A percentile compares a stretch with the other conserved stretches of the same genome.
Evolutionary conservation across 768 basidiomycete species (phyloP).

Genomic region (Leucosporidium yakuticum): DNA sequence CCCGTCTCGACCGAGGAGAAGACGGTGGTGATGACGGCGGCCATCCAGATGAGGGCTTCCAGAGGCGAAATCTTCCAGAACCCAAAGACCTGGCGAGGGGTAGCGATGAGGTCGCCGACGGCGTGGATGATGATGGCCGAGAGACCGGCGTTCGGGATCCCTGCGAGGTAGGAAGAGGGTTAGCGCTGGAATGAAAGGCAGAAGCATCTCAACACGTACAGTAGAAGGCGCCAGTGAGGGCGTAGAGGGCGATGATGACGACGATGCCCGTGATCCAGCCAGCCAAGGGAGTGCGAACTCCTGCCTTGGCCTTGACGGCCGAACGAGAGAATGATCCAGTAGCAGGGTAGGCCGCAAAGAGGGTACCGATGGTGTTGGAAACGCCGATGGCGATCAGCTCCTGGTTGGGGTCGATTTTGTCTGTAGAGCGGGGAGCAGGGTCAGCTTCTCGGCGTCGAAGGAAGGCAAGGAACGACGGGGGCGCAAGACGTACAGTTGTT

Average conservation of each 20-base stretch:
- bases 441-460: too few relatives aligned
- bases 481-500: constrained; percentile 55
- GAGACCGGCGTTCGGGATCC: constrained; percentile 50
- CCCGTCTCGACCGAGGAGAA: constrained; percentile 52
- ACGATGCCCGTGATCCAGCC: constrained; percentile 78
- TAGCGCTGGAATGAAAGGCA: too few relatives aligned
- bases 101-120: constrained; percentile 63
- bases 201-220: constrained; percentile 5
- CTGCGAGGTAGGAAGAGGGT: too few relatives aligned
- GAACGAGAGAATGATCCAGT: constrained; percentile 98
- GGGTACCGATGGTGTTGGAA: constrained; percentile 52
- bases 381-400: constrained; percentile 78
- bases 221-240: constrained; percentile 58
- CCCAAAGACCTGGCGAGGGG: constrained; percentile 69
- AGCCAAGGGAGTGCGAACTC: constrained; percentile 87
- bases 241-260: constrained; percentile 90
- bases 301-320: constrained; percentile 90
- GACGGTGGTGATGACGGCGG: constrained; percentile 40
- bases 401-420: constrained; percentile 80
- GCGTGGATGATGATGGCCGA: constrained; percentile 72
- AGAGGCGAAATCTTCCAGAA: constrained; percentile 93
- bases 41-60: constrained; percentile 49
- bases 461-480: too few relatives aligned
- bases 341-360: constrained; percentile 88
- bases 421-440: too few relatives aligned